These are phyloP conservation scores for Bremia lactucae DNA, from an alignment of 352 stramenopile species.

Conservation along the genomic window DNA sequence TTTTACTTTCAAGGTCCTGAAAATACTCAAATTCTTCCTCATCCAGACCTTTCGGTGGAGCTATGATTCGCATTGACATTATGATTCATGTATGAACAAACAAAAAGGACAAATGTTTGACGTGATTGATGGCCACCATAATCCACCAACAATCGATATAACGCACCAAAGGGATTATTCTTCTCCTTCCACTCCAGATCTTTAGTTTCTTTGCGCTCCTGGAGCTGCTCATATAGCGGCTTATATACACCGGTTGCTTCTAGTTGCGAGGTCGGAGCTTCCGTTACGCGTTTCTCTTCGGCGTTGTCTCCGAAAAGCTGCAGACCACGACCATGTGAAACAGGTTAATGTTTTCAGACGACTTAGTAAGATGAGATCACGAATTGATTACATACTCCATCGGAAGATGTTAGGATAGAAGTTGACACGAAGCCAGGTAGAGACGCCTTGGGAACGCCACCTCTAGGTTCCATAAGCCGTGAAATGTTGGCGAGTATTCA, in stretches of 20 bases:
- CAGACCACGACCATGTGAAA: not conserved
- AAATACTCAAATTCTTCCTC: slow-evolving; percentile 83
- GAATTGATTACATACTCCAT: slow-evolving; percentile 46
- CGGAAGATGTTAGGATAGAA: slow-evolving; percentile 68
- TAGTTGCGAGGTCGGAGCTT: slow-evolving; percentile 32
- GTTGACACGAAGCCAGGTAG: slow-evolving; percentile 77
- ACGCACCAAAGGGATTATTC: slow-evolving; percentile 78
- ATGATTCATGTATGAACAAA: not conserved
- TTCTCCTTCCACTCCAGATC: slow-evolving; percentile 86
- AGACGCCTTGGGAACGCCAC: slow-evolving; percentile 14
- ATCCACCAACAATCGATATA: not conserved
- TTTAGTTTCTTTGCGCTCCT: slow-evolving; percentile 67
- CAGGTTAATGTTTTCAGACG: not conserved
- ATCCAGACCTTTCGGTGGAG: slow-evolving; percentile 75
- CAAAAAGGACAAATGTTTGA: not conserved
- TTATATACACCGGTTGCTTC: slow-evolving; percentile 47
- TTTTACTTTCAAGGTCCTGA: slow-evolving; percentile 47
- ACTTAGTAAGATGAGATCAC: not conserved
- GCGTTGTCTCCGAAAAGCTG: slow-evolving; percentile 85
- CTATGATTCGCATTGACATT: slow-evolving; percentile 24
- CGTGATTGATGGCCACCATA: not conserved
- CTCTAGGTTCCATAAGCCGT: not conserved
- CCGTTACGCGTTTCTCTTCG: slow-evolving; percentile 68
- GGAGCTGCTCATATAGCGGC: slow-evolving; percentile 70
- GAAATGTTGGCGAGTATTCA: too few species aligned